Conservation (phyloP, 352 stramenopile genomes). For the Pythium rhizo-oryzae region DNA sequence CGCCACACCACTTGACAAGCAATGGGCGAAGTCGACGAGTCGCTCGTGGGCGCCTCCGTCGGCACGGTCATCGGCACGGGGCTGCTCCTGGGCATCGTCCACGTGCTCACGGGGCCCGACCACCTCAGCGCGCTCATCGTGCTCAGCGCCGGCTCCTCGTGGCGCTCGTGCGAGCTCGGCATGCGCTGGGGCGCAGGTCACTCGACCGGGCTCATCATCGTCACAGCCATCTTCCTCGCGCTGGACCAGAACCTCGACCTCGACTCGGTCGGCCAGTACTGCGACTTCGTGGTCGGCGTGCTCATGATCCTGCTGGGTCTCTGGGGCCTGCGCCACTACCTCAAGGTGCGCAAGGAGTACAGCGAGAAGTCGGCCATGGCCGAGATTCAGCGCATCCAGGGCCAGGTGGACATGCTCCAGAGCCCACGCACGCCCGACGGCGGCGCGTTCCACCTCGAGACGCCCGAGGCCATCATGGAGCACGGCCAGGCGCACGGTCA, state of each 20-base stretch:
- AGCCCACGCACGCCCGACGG: constrained; percentile 20
- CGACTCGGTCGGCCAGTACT: constrained; percentile 47
- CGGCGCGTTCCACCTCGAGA: constrained; percentile 19
- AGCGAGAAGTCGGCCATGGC: constrained; percentile 31
- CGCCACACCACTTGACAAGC: neutral
- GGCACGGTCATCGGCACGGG: constrained; percentile 53
- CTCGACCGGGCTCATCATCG: constrained; percentile 72
- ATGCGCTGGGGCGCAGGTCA: constrained; percentile 89
- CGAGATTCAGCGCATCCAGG: constrained; percentile 35
- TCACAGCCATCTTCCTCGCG: constrained; percentile 65
- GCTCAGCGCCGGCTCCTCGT: constrained; percentile 74
- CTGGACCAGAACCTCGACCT: constrained; percentile 43
- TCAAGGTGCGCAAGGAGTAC: constrained; percentile 41
- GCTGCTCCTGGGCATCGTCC: constrained; percentile 51
- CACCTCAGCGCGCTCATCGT: constrained; percentile 89
- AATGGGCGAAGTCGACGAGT: constrained; percentile 45
- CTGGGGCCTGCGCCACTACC: constrained; percentile 47
- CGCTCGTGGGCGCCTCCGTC: constrained; percentile 37
- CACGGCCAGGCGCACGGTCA: constrained; percentile 15
- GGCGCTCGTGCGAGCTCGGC: constrained; percentile 70
- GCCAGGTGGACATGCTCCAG: constrained; percentile 16
- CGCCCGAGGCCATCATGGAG: constrained; percentile 24
- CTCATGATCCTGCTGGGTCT: constrained; percentile 60
- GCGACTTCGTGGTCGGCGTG: constrained; percentile 57
- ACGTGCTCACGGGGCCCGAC: constrained; percentile 76